A percentile compares a stretch with the other conserved stretches of the same genome.
Conservation (phyloP, 2,329 filamentous ascomycete genomes). For the Metarhizium humberi region DNA sequence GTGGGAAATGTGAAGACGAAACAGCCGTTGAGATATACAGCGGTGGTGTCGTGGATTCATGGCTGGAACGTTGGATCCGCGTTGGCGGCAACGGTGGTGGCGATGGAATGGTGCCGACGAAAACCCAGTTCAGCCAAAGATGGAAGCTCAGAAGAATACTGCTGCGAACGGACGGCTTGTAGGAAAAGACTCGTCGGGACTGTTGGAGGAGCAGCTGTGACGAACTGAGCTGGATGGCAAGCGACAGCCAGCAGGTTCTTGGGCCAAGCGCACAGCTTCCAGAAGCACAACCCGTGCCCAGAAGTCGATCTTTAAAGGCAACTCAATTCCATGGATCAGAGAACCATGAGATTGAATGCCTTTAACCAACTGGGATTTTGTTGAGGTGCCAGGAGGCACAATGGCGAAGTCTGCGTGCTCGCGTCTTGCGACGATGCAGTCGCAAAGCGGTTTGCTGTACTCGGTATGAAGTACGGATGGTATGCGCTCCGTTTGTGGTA, state of each 20-base stretch:
- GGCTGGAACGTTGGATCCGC: background rate
- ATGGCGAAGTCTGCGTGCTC: no score
- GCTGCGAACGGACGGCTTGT: background rate
- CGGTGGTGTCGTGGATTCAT: conserved; percentile 9
- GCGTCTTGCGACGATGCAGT: no score
- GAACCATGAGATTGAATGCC: background rate
- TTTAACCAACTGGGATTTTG: background rate
- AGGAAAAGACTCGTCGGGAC: background rate
- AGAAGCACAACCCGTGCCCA: background rate
- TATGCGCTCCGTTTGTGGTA: no score
- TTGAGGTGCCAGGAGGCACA: no score
- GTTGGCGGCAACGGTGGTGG: background rate
- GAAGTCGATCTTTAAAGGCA: background rate
- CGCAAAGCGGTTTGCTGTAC: no score
- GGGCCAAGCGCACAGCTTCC: background rate
- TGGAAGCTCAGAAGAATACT: background rate
- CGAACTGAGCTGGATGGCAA: background rate
- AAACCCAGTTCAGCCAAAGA: background rate
- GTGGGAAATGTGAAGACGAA: background rate
- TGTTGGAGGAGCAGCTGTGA: no score
- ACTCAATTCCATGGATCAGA: background rate
- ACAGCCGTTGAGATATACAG: conserved; percentile 8
- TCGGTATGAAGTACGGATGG: no score
- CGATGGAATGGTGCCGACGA: background rate
- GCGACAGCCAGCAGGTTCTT: background rate